Conservation (phyloP, 208 protist species). For the Crithidia thermophila region DNA sequence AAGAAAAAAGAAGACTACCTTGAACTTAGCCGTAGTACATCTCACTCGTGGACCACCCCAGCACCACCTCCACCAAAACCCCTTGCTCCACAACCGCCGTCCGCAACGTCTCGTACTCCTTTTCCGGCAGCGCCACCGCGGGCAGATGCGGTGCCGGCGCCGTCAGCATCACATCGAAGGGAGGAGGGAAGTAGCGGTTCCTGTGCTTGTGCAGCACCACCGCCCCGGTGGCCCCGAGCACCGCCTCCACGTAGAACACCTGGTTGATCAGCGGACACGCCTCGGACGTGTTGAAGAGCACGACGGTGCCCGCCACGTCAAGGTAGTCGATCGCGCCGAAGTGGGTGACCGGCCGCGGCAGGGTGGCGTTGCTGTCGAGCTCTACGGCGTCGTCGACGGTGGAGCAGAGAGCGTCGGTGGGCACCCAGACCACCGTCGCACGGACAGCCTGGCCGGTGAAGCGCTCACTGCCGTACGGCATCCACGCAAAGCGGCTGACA, state of each 20-base stretch:
- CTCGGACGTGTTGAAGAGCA: not conserved
- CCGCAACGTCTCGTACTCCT: not conserved
- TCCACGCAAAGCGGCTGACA: not conserved
- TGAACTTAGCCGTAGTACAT: conserved; percentile 9
- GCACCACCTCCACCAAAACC: not conserved
- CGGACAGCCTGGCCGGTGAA: not conserved
- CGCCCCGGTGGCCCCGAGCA: not conserved
- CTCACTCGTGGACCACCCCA: conserved; percentile 6
- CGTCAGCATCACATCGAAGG: not conserved
- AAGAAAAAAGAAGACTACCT: not conserved
- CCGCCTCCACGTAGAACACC: conserved; percentile 4
- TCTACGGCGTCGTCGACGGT: not conserved
- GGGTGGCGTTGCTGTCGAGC: not conserved
- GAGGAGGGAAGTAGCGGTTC: not conserved
- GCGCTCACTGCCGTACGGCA: not conserved
- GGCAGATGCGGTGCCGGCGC: conserved; percentile 4
- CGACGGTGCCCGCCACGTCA: not conserved
- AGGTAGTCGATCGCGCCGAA: not conserved
- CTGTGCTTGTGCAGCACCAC: not conserved
- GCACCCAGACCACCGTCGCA: not conserved
- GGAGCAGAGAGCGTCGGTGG: not conserved
- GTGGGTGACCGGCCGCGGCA: not conserved
- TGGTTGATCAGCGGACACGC: not conserved
- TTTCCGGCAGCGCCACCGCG: not conserved
- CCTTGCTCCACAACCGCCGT: not conserved